A percentile compares a stretch with the other conserved stretches of the same genome.
Evolutionary conservation across 148 eudicot species (phyloP).

Genomic region (Heliamphora exappendiculata): DNA sequence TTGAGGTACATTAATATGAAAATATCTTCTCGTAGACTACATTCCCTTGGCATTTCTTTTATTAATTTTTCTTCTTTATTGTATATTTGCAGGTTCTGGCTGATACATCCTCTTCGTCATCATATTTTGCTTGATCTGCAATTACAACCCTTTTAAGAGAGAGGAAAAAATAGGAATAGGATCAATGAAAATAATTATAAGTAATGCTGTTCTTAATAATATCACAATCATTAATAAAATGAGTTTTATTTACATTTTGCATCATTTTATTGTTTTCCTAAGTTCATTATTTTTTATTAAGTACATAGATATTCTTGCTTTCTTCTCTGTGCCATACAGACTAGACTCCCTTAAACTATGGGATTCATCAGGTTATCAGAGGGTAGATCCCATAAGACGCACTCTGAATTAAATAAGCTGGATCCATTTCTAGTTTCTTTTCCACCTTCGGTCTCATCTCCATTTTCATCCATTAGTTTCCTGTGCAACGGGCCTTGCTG

Average conservation of each 20-base stretch:
- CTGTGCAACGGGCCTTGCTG: constrained; percentile 26
- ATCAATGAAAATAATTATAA: neutral
- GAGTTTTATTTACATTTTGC: constrained; percentile 23
- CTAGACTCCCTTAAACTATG: constrained; percentile 17
- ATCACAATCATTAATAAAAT: constrained; percentile 11
- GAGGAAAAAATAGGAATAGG: constrained; percentile 14
- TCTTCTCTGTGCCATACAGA: neutral
- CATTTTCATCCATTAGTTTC: constrained; percentile 49
- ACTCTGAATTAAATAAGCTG: constrained; percentile 51
- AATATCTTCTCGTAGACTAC: neutral
- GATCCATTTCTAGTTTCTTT: constrained; percentile 42
- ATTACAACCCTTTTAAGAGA: constrained; percentile 5
- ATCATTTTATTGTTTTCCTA: constrained; percentile 15
- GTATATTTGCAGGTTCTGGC: constrained; percentile 70
- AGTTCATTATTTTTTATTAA: constrained; percentile 25
- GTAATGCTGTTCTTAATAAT: neutral
- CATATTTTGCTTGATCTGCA: constrained; percentile 70
- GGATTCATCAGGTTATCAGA: constrained; percentile 79
- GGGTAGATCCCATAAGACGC: constrained; percentile 79
- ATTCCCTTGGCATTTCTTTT: neutral
- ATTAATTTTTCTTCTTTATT: neutral
- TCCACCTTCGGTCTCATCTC: constrained; percentile 39
- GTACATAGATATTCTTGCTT: neutral
- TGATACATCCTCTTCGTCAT: constrained; percentile 92
- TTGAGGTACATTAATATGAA: constrained; percentile 57